Evolutionary conservation across 2,329 filamentous ascomycete genomes (phyloP).

Genomic region (Neonectria coccinea): DNA sequence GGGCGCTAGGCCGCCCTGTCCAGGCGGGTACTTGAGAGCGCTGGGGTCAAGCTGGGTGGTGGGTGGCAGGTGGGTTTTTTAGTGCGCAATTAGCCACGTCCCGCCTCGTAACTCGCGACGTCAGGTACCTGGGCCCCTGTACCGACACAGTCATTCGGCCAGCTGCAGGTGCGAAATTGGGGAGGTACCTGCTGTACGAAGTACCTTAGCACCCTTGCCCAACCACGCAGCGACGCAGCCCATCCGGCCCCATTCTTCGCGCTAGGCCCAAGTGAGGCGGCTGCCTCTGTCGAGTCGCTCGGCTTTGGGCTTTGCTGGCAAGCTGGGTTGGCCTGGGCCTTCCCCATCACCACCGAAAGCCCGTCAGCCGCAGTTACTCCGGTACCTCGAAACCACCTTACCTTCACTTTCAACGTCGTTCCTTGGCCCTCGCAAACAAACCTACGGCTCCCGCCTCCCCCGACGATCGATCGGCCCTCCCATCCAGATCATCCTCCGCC

Average conservation of each 20-base stretch:
- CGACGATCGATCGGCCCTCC: conserved; percentile 26
- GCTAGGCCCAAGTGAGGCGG: conserved; percentile 50
- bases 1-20: neutral
- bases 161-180: conserved; percentile 30
- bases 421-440: conserved; percentile 28
- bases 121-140: conserved; percentile 7
- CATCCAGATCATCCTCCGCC: conserved; percentile 10
- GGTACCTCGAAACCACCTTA: conserved; percentile 30
- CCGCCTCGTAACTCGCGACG: conserved; percentile 9
- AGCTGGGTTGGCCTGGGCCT: conserved; percentile 21
- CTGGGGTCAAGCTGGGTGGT: neutral
- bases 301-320: conserved; percentile 14
- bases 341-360: conserved; percentile 44
- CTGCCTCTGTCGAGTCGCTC: conserved; percentile 26
- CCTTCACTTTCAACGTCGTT: conserved; percentile 39
- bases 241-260: conserved; percentile 33
- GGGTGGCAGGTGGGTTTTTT: neutral
- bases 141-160: conserved; percentile 40
- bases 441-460: conserved; percentile 29
- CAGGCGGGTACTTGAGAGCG: neutral
- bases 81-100: neutral
- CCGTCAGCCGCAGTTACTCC: conserved; percentile 47
- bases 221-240: conserved; percentile 2
- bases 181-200: conserved; percentile 34
- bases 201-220: conserved; percentile 33